A percentile compares a stretch with the other conserved stretches of the same genome.
phyloP scores from a whole-genome alignment of 345 rosid genomes.

The Salix dunnii region DNA sequence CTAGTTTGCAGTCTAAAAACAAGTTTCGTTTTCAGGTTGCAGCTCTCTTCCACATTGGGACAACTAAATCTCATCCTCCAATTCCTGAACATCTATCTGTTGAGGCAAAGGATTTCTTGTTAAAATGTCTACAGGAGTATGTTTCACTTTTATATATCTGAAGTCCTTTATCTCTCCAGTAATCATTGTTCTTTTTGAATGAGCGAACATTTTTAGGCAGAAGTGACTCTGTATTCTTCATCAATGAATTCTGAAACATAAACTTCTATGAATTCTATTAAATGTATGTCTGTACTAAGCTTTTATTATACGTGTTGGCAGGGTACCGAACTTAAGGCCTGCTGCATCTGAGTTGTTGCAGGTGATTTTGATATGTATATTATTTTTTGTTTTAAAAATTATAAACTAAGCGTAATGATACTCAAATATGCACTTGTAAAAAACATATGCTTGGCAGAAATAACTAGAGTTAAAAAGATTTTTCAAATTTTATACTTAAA shows the following conservation, averaged over 20 bases:
- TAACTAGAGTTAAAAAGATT: neutral
- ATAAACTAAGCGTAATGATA: neutral
- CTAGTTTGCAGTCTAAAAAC: conserved; percentile 17
- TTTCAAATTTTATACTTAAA: neutral
- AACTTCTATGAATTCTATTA: neutral
- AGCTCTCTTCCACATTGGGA: conserved; percentile 36
- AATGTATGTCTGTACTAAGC: neutral
- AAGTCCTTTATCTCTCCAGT: neutral
- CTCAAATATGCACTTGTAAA: neutral
- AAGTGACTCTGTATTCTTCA: neutral
- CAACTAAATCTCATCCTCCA: conserved; percentile 34
- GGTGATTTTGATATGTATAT: conserved; percentile 18
- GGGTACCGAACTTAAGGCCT: conserved; percentile 32
- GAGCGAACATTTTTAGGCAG: conserved; percentile 2
- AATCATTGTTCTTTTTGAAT: neutral
- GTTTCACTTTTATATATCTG: neutral
- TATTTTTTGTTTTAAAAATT: neutral
- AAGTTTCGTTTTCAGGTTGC: conserved; percentile 24
- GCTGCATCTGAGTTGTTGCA: conserved; percentile 28
- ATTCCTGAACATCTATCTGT: conserved; percentile 32
- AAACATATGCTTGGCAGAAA: neutral
- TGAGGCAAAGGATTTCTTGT: conserved; percentile 31
- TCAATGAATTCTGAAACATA: neutral
- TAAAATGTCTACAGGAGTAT: conserved; percentile 35
- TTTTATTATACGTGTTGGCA: neutral